Evolutionary conservation across 768 basidiomycete genomes (phyloP).

Genomic region (Leccinum imitatum): DNA sequence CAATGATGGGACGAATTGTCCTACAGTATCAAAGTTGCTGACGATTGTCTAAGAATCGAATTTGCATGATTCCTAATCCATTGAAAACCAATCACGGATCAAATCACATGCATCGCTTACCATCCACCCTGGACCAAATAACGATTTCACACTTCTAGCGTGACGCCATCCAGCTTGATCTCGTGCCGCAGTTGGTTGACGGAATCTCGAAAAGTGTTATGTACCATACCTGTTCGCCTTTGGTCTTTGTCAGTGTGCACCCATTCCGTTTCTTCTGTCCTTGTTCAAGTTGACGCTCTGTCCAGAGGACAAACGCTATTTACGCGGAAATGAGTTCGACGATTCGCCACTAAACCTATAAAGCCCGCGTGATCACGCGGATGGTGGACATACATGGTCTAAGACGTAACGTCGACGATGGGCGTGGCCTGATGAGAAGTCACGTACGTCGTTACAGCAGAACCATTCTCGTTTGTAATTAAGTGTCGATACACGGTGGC

Average conservation of each 20-base stretch:
- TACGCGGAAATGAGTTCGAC: background rate
- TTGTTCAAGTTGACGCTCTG: background rate
- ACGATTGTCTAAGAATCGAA: background rate
- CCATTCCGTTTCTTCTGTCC: conserved; percentile 3
- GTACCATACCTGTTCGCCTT: background rate
- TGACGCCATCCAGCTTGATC: background rate
- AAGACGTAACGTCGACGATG: conserved; percentile 42
- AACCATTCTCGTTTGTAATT: background rate
- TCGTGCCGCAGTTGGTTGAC: background rate
- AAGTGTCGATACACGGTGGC: background rate
- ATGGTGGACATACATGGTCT: conserved; percentile 37
- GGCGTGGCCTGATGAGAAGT: conserved; percentile 29
- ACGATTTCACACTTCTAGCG: background rate
- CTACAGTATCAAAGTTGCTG: background rate
- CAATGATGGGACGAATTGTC: background rate
- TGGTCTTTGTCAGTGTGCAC: conserved; percentile 5
- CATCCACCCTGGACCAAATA: background rate
- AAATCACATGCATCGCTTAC: background rate
- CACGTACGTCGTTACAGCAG: background rate
- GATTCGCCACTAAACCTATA: background rate
- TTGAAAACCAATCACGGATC: background rate
- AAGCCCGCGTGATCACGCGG: conserved; percentile 28
- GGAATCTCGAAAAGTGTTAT: background rate
- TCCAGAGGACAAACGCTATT: background rate
- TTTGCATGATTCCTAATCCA: background rate